A percentile compares a stretch with the other conserved stretches of the same genome.
phyloP scores from a whole-genome alignment of 2,329 filamentous ascomycete species.

The Xylaria sp. region DNA sequence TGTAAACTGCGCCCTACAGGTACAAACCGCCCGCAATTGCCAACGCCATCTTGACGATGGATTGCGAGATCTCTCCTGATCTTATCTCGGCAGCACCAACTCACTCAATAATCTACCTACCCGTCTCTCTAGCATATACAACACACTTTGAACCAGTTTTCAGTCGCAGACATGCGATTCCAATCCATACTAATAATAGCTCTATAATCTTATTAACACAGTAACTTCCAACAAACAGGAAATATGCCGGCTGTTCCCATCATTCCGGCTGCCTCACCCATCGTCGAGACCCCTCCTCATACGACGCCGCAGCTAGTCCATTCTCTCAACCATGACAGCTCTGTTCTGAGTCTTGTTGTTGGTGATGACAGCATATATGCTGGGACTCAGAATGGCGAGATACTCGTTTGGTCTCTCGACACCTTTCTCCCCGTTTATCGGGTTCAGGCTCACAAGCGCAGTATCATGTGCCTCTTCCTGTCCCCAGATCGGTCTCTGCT shows the following conservation, averaged over 20 bases:
- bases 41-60: too few relatives aligned
- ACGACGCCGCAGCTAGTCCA: conserved; percentile 62
- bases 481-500: conserved; percentile 69
- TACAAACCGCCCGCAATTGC: too few relatives aligned
- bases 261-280: conserved; percentile 23
- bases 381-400: conserved; percentile 89
- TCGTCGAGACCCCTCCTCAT: conserved; percentile 29
- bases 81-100: too few relatives aligned
- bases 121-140: not conserved
- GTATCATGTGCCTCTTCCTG: conserved; percentile 78
- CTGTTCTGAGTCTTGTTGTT: conserved; percentile 76
- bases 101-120: too few relatives aligned
- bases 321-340: conserved; percentile 69
- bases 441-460: conserved; percentile 85
- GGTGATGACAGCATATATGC: conserved; percentile 80
- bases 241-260: conserved; percentile 24
- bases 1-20: too few relatives aligned
- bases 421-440: conserved; percentile 76
- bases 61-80: too few relatives aligned
- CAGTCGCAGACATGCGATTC: not conserved
- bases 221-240: conserved; percentile 8
- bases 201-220: conserved; percentile 4
- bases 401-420: conserved; percentile 82
- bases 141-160: not conserved
- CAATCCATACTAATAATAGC: not conserved